phyloP scores from a whole-genome alignment of 2,329 filamentous ascomycete genomes.

The Tolypocladium nubicola region DNA sequence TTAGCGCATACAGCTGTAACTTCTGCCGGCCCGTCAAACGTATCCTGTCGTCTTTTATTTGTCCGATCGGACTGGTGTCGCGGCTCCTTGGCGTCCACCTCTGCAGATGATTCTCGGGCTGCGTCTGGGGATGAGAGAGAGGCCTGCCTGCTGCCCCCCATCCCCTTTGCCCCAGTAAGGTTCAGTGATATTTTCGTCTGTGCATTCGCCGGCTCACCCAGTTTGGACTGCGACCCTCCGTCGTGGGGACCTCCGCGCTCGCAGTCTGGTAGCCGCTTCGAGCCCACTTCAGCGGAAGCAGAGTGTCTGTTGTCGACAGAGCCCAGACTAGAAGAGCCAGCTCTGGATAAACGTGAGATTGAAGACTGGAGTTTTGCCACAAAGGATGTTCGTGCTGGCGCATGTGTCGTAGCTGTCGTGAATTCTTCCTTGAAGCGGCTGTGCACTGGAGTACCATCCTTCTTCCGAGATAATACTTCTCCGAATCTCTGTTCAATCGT shows the following conservation, averaged over 20 bases:
- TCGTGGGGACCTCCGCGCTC: not conserved
- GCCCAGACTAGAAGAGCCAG: slow-evolving; percentile 4
- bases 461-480: slow-evolving; percentile 18
- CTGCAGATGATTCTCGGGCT: not conserved
- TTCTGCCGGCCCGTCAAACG: not conserved
- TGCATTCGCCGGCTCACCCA: not conserved
- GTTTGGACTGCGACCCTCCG: no score
- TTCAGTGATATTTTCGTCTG: not conserved
- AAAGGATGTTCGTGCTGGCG: slow-evolving; percentile 15
- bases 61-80: not conserved
- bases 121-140: not conserved
- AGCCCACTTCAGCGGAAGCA: not conserved
- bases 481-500: slow-evolving; percentile 31
- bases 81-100: not conserved
- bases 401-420: slow-evolving; percentile 2
- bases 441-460: slow-evolving; percentile 14
- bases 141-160: not conserved
- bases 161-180: not conserved
- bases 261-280: not conserved
- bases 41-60: not conserved
- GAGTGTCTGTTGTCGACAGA: not conserved
- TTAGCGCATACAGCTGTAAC: not conserved
- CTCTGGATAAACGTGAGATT: slow-evolving; percentile 18
- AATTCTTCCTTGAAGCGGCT: slow-evolving; percentile 34
- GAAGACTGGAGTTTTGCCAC: slow-evolving; percentile 24